Base-by-base conservation (phyloP, 495 filamentous ascomycete genomes). In the Penicillium herquei region DNA sequence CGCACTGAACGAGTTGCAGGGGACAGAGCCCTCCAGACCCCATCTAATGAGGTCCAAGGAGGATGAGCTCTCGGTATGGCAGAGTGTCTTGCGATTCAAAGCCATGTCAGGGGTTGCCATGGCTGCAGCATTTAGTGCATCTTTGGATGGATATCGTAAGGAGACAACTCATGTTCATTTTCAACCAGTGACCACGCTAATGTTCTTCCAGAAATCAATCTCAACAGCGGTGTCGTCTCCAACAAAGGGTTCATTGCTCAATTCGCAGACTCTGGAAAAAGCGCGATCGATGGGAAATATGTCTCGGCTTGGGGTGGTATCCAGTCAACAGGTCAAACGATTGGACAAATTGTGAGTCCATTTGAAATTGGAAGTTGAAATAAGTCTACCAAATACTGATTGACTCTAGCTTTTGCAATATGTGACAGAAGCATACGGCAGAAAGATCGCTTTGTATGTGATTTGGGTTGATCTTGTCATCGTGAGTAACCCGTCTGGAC, bases 61-160 rank as follows among this genome's bases (percentile, higher is more conserved):
- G 16, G 71, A 74, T 42, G 67, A 72, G 42, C 57, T 72, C 7
- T 51, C 59, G 35, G 51, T 74, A 17, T 72, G 65, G 68, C 58
- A 71, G 40, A 67, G 54, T 33, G 62, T 59, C 10, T 21, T 31
- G 14, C 49, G 55, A 54, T 72, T 66, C 56, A 70, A 68, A 21
- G 43, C 39, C 26, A 54, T 69, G 6, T 61, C 60, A 13, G 9
- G 58, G 39, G 56, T 74, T 26, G 70, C 65, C 5, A 71, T 71
- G 69, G 42, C 55, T 49, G 71, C 73, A 6, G 65, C 73, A 1
- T 76, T 76, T 51, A 68, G 70, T 49, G 73, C 73, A 18, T 65
- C 71, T 6, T 56, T 74, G 0, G 73, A 76, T 52, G 73, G 73
- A 2, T 76, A 76, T 46, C 73, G 73, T 76, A 59, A 52, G 72